Conservation (phyloP, 2,329 filamentous ascomycete genomes). For the Atkinsonella texensis region DNA sequence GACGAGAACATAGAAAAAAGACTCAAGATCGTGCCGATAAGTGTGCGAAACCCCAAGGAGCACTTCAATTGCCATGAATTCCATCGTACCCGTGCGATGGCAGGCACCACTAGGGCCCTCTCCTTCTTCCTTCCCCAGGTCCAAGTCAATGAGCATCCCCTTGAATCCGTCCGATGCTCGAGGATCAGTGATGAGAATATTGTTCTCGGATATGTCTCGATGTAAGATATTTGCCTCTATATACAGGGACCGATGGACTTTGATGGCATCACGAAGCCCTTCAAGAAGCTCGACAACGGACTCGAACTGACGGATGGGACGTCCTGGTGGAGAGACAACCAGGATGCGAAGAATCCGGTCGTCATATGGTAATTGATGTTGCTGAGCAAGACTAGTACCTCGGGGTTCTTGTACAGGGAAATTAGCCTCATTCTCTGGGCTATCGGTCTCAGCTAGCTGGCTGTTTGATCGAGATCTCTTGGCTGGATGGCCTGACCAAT, state of each 20-base stretch:
- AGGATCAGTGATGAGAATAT: slow-evolving; percentile 6
- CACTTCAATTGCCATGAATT: slow-evolving; percentile 1
- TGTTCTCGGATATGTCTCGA: slow-evolving; percentile 6
- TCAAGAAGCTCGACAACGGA: slow-evolving; percentile 6
- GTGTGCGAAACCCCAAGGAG: background rate
- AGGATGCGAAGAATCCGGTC: slow-evolving; percentile 6
- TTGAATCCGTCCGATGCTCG: slow-evolving; percentile 1
- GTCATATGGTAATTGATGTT: background rate
- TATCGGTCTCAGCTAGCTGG: background rate
- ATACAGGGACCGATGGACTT: slow-evolving; percentile 5
- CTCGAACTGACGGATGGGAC: slow-evolving; percentile 5
- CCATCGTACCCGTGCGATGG: slow-evolving; percentile 1
- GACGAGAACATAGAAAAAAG: too few species aligned
- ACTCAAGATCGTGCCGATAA: too few species aligned
- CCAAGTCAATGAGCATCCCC: slow-evolving; percentile 7
- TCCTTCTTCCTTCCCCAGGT: slow-evolving; percentile 6
- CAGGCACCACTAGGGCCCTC: slow-evolving; percentile 2
- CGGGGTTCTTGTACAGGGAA: slow-evolving; percentile 1
- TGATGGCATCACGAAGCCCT: slow-evolving; percentile 6
- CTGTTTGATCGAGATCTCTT: slow-evolving; percentile 2
- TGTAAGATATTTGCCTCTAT: slow-evolving; percentile 4
- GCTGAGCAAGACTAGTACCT: slow-evolving; percentile 1
- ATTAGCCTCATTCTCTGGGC: background rate
- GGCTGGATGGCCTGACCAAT: background rate
- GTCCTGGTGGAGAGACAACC: slow-evolving; percentile 6